These are phyloP conservation scores for Starmerella stigmatis DNA, from an alignment of 805 yeast genomes.

Conservation along the genomic window DNA sequence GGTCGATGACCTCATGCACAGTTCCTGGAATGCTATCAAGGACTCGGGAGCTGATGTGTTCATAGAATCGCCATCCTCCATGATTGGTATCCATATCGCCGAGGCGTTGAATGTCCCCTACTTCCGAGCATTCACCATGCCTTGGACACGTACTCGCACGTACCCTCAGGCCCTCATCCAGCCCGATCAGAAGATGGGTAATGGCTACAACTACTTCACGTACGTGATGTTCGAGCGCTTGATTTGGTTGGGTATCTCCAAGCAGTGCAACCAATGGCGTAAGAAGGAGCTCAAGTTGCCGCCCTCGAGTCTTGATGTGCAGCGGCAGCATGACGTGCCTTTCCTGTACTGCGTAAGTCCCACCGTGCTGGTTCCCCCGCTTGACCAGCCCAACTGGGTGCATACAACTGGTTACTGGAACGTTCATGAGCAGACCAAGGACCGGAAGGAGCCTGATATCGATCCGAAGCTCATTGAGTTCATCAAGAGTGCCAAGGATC, in stretches of 20 bases:
- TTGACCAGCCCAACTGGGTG: slow-evolving; percentile 93
- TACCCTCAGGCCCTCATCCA: slow-evolving; percentile 95
- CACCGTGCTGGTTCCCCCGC: slow-evolving; percentile 78
- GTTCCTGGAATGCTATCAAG: slow-evolving; percentile 84
- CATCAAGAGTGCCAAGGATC: slow-evolving; percentile 45
- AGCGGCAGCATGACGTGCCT: slow-evolving; percentile 75
- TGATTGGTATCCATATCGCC: slow-evolving; percentile 92
- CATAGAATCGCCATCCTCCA: slow-evolving; percentile 92
- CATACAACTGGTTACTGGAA: slow-evolving; percentile 95
- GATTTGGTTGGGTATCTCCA: slow-evolving; percentile 84
- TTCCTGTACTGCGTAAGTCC: slow-evolving; percentile 86
- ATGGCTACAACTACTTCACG: slow-evolving; percentile 83
- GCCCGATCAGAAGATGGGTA: slow-evolving; percentile 87
- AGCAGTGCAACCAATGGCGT: slow-evolving; percentile 84
- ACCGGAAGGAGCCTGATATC: slow-evolving; percentile 34
- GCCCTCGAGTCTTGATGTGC: slow-evolving; percentile 54
- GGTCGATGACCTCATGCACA: slow-evolving; percentile 59
- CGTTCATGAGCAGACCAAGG: slow-evolving; percentile 45
- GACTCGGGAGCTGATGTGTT: slow-evolving; percentile 55
- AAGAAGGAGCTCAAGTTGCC: slow-evolving; percentile 52
- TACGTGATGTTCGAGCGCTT: slow-evolving; percentile 88
- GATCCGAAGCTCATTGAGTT: slow-evolving; percentile 49
- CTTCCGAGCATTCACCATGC: slow-evolving; percentile 94
- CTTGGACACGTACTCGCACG: slow-evolving; percentile 93
- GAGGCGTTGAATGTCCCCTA: slow-evolving; percentile 85